Conservation (phyloP, 768 basidiomycete genomes). For the Harrya chromipes region DNA sequence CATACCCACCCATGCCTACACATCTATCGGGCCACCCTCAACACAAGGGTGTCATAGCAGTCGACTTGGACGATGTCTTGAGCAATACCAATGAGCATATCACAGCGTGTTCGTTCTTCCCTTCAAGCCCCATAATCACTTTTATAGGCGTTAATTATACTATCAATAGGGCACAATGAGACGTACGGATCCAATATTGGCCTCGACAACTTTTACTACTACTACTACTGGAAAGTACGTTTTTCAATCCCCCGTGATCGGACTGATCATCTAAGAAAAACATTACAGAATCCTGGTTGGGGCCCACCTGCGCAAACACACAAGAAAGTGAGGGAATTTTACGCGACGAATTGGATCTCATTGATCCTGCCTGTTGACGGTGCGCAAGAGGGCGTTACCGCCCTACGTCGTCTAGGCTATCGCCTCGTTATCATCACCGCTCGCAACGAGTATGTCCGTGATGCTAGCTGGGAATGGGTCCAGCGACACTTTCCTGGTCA, state of each 20-base stretch:
- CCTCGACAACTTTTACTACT: conserved; percentile 61
- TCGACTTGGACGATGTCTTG: conserved; percentile 70
- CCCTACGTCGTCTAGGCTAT: conserved; percentile 61
- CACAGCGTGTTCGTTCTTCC: conserved; percentile 44
- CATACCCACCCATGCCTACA: conserved; percentile 5
- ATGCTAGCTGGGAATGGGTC: conserved; percentile 65
- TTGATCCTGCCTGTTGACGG: conserved; percentile 54
- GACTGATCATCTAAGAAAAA: not conserved
- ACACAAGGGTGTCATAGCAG: conserved; percentile 46
- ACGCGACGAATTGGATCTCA: conserved; percentile 47
- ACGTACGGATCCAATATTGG: conserved; percentile 53
- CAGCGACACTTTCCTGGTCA: conserved; percentile 60
- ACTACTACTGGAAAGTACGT: conserved; percentile 72
- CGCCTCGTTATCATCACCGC: conserved; percentile 75
- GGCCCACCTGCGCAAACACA: conserved; percentile 57
- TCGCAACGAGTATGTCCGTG: conserved; percentile 51
- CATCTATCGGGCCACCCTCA: not conserved
- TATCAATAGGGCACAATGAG: conserved; percentile 60
- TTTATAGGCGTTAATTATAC: not conserved
- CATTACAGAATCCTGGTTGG: conserved; percentile 51
- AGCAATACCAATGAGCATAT: conserved; percentile 58
- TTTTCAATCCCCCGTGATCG: not conserved
- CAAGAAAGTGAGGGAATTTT: conserved; percentile 57
- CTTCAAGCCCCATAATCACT: not conserved
- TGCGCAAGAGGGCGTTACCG: conserved; percentile 54